phyloP scores from a whole-genome alignment of 2,329 filamentous ascomycete species.

The Xylariaceae sp. region DNA sequence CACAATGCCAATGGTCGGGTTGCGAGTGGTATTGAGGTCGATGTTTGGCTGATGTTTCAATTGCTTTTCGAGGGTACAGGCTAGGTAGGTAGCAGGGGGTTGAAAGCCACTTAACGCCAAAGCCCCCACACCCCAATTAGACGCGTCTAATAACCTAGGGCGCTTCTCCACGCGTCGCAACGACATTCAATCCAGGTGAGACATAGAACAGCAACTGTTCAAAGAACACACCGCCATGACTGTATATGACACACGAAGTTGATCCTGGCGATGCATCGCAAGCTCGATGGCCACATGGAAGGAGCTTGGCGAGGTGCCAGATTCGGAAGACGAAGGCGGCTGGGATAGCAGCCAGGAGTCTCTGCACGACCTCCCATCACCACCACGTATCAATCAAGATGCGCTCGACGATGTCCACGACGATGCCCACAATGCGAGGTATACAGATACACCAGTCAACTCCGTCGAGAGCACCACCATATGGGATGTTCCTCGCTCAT shows the following conservation, averaged over 20 bases:
- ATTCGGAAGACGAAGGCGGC: conserved; percentile 40
- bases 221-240: conserved; percentile 7
- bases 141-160: conserved; percentile 12
- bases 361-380: conserved; percentile 16
- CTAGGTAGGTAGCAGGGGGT: too few species aligned
- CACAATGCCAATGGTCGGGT: too few species aligned
- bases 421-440: not conserved
- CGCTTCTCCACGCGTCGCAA: conserved; percentile 12
- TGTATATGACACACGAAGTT: not conserved
- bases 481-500: conserved; percentile 32
- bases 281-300: conserved; percentile 40
- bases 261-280: conserved; percentile 29
- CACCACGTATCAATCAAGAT: conserved; percentile 2
- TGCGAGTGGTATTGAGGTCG: too few species aligned
- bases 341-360: conserved; percentile 34
- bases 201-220: not conserved
- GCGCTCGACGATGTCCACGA: not conserved
- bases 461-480: conserved; percentile 14
- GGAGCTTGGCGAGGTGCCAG: conserved; percentile 41
- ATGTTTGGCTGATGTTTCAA: too few species aligned
- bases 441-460: not conserved
- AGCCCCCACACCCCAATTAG: not conserved
- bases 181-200: not conserved
- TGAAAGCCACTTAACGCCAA: not conserved
- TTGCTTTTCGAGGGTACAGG: too few species aligned